Conservation (phyloP, 2,329 filamentous ascomycete genomes). For the Ceratocystis destructans region DNA sequence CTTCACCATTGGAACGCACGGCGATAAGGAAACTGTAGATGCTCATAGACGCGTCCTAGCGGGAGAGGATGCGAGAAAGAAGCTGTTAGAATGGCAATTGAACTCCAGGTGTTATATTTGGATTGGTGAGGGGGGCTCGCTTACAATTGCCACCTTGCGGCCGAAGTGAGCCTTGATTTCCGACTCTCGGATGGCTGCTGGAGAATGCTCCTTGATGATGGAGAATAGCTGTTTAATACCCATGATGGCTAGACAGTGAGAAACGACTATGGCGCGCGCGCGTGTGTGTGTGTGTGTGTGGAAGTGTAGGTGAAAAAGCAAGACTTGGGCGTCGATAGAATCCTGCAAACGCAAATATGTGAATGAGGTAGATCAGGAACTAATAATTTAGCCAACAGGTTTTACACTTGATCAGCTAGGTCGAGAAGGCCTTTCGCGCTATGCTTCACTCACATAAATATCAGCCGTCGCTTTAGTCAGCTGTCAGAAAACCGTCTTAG, state of each 20-base stretch:
- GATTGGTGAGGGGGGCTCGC: slow-evolving; percentile 27
- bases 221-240: slow-evolving; percentile 62
- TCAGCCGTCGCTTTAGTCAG: neutral
- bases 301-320: neutral
- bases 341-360: too few relatives aligned
- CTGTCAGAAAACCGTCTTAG: neutral
- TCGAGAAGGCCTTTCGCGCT: too few relatives aligned
- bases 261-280: too few relatives aligned
- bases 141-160: slow-evolving; percentile 90
- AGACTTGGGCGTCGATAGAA: neutral
- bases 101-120: too few relatives aligned
- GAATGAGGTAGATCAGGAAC: neutral
- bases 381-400: too few relatives aligned
- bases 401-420: too few relatives aligned
- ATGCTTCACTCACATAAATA: too few relatives aligned
- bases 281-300: neutral
- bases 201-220: slow-evolving; percentile 82
- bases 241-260: slow-evolving; percentile 30
- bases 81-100: neutral
- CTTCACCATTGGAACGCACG: slow-evolving; percentile 89
- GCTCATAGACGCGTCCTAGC: slow-evolving; percentile 78
- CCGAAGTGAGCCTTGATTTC: slow-evolving; percentile 99
- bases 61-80: neutral
- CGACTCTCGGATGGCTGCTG: slow-evolving; percentile 87
- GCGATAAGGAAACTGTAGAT: slow-evolving; percentile 98